Evolutionary conservation across 2,329 filamentous ascomycete species (phyloP).

Genomic region (Colletotrichum echinochloae): DNA sequence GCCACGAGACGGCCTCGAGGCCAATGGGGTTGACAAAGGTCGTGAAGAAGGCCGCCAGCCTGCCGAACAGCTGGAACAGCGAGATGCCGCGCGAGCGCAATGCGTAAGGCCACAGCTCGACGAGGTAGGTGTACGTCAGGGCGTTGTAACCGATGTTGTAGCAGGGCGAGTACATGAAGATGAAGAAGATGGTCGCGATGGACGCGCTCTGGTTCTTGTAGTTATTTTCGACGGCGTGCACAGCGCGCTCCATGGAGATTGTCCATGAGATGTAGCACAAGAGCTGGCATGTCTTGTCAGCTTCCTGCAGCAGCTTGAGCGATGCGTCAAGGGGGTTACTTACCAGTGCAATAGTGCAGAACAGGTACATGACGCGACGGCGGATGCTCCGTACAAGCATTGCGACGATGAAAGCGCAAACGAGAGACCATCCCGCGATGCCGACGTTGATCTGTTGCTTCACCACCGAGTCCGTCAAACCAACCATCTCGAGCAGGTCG

Average conservation of each 20-base stretch:
- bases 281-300: background rate
- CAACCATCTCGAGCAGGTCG: slow-evolving; percentile 59
- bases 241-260: slow-evolving; percentile 56
- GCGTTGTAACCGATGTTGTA: slow-evolving; percentile 74
- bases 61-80: slow-evolving; percentile 50
- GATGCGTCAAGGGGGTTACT: background rate
- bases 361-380: slow-evolving; percentile 60
- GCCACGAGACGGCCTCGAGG: slow-evolving; percentile 33
- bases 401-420: slow-evolving; percentile 57
- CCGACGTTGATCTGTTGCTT: slow-evolving; percentile 60
- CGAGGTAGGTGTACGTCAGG: slow-evolving; percentile 70
- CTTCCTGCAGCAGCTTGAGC: background rate
- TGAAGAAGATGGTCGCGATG: slow-evolving; percentile 64
- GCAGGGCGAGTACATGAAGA: slow-evolving; percentile 65
- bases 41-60: slow-evolving; percentile 41
- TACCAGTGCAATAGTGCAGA: slow-evolving; percentile 55
- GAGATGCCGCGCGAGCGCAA: slow-evolving; percentile 66
- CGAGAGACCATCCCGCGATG: slow-evolving; percentile 60
- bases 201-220: slow-evolving; percentile 49
- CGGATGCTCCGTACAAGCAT: slow-evolving; percentile 58
- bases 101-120: slow-evolving; percentile 70
- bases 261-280: slow-evolving; percentile 67
- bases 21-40: slow-evolving; percentile 43
- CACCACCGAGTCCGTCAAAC: slow-evolving; percentile 55
- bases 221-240: slow-evolving; percentile 46